Evolutionary conservation across 305 asterid genomes (phyloP).

Genomic region (Solanum aculeatissimum): DNA sequence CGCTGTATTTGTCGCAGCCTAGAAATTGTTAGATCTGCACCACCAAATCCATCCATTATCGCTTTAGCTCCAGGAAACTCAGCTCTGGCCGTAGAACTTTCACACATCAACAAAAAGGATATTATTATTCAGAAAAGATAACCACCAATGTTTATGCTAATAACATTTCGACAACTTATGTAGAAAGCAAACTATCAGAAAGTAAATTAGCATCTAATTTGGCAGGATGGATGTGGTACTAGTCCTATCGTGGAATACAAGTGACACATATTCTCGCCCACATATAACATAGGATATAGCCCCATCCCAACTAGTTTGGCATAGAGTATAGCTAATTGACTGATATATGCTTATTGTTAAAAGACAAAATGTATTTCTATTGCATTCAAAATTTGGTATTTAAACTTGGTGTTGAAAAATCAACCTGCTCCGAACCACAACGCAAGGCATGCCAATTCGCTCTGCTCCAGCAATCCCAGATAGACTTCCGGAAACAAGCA

Average conservation of each 20-base stretch:
- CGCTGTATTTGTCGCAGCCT: slow-evolving; percentile 34
- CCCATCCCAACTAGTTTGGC: background rate
- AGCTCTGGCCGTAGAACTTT: slow-evolving; percentile 74
- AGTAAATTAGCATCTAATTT: background rate
- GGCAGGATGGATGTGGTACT: background rate
- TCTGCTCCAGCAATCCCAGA: slow-evolving; percentile 76
- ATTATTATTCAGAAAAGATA: background rate
- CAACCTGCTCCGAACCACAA: slow-evolving; percentile 93
- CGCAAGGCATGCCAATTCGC: slow-evolving; percentile 75
- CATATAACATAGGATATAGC: background rate
- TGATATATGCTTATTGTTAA: background rate
- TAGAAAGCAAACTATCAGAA: background rate
- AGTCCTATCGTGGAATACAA: background rate
- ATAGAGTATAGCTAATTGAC: background rate
- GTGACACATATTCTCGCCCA: background rate
- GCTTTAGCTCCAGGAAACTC: slow-evolving; percentile 65
- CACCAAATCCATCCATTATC: slow-evolving; percentile 88
- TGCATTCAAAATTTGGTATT: background rate
- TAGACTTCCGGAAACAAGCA: slow-evolving; percentile 82
- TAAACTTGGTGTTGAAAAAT: background rate
- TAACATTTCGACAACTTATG: background rate
- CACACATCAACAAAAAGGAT: background rate
- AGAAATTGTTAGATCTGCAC: slow-evolving; percentile 61
- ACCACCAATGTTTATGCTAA: background rate
- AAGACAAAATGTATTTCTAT: background rate